Evolutionary conservation across 371 early-diverging fungal species (phyloP), one percentile per base, ranked within the genome.

Genomic region (Mucor lusitanicus): DNA sequence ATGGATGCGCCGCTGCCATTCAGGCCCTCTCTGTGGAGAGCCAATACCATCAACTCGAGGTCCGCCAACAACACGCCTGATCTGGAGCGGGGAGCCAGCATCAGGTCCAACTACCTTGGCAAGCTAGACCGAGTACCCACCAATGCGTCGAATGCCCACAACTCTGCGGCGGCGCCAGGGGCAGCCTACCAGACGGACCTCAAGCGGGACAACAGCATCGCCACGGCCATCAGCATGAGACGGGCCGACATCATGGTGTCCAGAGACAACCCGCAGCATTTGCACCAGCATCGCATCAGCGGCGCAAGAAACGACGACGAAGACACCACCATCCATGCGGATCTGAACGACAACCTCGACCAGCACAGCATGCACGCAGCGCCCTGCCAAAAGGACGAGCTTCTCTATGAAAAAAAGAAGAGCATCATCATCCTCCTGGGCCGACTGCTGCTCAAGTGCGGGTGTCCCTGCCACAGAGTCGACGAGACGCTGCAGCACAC

Each of bases 401-500:
- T 64, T 0, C 19, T 74, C 17, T 74, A 50, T 32, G 76, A 76
- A 30, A 70, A 76, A 32, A 70, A 81, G 61, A 75, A 78, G 59
- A 72, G 75, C 28, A 46, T 80, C 6, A 56, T 80, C 9, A 65
- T 69, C 17, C 30, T 80, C 3, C 44, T 82, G 15, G 78, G 80
- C 5, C 70, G 76, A 61, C 59, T 76, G 19, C 66, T 82, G 9
- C 39, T 82, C 8, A 74, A 76, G 55, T 72, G 75, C 54, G 83
- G 83, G 11, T 82, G 83, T 46, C 83, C 83, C 7, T 70, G 75
- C 39, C 77, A 82, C 54, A 75, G 80, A 65, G 78, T 76, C 53
- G 80, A 82, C 63, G 78, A 77, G n/a, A 71, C 70, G 6, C 59
- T 82, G 7, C 73, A 74, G 17, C 76, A 77, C 28, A 76, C 76